These are phyloP conservation scores for Kluyveromyces dobzhanskii DNA, from an alignment of 805 yeast genomes.

Conservation along the genomic window DNA sequence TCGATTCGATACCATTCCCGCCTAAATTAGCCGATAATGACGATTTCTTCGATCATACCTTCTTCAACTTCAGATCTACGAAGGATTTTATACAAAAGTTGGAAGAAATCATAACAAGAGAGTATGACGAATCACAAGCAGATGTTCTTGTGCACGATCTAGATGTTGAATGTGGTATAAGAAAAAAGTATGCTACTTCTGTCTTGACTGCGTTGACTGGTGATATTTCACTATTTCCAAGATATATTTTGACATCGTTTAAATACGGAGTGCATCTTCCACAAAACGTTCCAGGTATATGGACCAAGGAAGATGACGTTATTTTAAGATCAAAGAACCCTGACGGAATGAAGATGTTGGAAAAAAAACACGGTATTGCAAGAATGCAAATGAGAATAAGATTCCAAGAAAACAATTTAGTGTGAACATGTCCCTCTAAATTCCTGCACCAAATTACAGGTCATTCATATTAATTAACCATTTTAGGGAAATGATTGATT, in stretches of 20 bases:
- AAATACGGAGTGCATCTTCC: conserved; percentile 37
- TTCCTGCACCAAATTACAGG: too few species aligned
- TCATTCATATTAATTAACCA: too few species aligned
- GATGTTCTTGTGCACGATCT: conserved; percentile 34
- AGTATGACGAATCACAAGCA: conserved; percentile 35
- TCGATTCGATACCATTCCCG: conserved; percentile 27
- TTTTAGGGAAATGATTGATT: too few species aligned
- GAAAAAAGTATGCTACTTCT: conserved; percentile 35
- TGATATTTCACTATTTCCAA: conserved; percentile 35
- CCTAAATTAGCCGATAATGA: conserved; percentile 26
- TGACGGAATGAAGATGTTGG: conserved; percentile 29
- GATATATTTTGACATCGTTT: conserved; percentile 34
- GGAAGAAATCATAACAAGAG: conserved; percentile 33
- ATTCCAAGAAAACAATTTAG: conserved; percentile 31
- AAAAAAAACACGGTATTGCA: conserved; percentile 33
- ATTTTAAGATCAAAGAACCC: conserved; percentile 28
- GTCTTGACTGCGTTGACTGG: conserved; percentile 38
- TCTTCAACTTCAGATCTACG: conserved; percentile 22
- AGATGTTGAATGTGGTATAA: conserved; percentile 35
- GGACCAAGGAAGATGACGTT: conserved; percentile 38
- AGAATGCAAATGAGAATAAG: conserved; percentile 36
- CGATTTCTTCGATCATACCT: conserved; percentile 25
- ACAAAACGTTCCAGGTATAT: conserved; percentile 35
- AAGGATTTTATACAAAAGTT: conserved; percentile 29
- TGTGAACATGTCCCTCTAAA: too few species aligned